Base-by-base conservation (phyloP, 2,329 filamentous ascomycete species). In the Pestalotiopsis fici region DNA sequence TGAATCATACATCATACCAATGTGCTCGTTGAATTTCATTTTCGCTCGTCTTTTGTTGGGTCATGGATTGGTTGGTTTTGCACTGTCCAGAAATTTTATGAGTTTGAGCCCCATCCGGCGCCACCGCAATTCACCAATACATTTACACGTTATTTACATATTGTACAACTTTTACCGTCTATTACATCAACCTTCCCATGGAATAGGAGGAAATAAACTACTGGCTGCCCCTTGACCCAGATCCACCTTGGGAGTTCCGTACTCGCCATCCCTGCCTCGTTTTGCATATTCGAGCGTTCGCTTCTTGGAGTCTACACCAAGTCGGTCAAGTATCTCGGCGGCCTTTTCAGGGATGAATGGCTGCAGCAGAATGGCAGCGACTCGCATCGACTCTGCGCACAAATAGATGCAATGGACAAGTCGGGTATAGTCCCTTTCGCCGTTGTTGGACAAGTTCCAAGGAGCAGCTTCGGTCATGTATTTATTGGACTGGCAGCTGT, bases 311-410 rank as follows among this genome's bases (percentile, higher is more conserved):
- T 83, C 80, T 4, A 99, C 94, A 1, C 92, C 91, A 9, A 99
- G 82, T 74, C 91, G 87, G 76, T 97, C 91, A 0, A 99, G 86
- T 37, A 98, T 79, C 71, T 88, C 82, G 12, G 81, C 80, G 59
- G 93, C 87, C 78, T 97, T 97, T 54, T 82, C 84, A 0, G 96
- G 96, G 87, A 99, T 97, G 75, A 95, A 93, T 1, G 96, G 94
- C 78, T 97, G 95, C 57, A 99, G 82, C 59, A 98, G 83, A 72
- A 99, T 97, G 15, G 91, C 93, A 0, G 86, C 83, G 27, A 98
- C 88, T 47, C 96, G 91, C 59, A 98, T 78, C 4, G 91, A 87
- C 80, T 99, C 96, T 9, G 90, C 87, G 56, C 86, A 84, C 56
- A 91, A 85, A 77, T 88, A 98, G 31, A 99, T 84, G 47, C 87